These are phyloP conservation scores for Acanthochlamys bracteata DNA, from an alignment of 106 monocot species.

Conservation along the genomic window DNA sequence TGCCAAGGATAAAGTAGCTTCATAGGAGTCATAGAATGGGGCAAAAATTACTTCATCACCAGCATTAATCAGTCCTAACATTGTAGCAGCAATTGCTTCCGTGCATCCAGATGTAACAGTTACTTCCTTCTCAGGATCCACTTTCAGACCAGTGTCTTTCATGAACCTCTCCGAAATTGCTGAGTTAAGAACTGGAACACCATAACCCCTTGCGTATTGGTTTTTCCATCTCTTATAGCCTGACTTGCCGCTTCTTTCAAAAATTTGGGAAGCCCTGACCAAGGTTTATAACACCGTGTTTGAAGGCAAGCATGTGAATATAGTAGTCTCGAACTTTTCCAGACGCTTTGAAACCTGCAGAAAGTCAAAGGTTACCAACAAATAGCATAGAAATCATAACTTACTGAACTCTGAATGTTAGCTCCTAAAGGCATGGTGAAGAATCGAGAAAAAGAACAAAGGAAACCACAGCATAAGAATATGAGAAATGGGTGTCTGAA, in stretches of 20 bases:
- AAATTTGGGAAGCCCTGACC: constrained; percentile 99
- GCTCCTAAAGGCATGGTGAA: no score
- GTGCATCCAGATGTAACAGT: constrained; percentile 97
- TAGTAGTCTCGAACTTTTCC: constrained; percentile 95
- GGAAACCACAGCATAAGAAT: no score
- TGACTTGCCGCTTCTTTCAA: constrained; percentile 88
- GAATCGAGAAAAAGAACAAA: no score
- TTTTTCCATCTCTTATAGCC: constrained; percentile 76
- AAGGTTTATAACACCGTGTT: constrained; percentile 91
- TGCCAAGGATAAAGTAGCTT: constrained; percentile 89
- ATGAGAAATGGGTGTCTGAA: no score
- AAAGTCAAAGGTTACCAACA: not conserved
- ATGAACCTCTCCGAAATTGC: constrained; percentile 65
- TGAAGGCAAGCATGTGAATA: constrained; percentile 88
- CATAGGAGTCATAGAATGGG: constrained; percentile 97
- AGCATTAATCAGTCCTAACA: constrained; percentile 85
- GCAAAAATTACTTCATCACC: constrained; percentile 93
- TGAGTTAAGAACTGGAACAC: constrained; percentile 74
- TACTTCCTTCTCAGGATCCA: constrained; percentile 86
- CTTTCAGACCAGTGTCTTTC: constrained; percentile 65
- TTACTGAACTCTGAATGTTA: no score
- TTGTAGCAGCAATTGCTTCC: constrained; percentile 95
- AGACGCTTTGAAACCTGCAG: constrained; percentile 78
- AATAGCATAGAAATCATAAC: not conserved
- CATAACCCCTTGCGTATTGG: constrained; percentile 93